Base-by-base conservation (phyloP, 169 alveolate genomes). In the Cryptosporidium tyzzeri region DNA sequence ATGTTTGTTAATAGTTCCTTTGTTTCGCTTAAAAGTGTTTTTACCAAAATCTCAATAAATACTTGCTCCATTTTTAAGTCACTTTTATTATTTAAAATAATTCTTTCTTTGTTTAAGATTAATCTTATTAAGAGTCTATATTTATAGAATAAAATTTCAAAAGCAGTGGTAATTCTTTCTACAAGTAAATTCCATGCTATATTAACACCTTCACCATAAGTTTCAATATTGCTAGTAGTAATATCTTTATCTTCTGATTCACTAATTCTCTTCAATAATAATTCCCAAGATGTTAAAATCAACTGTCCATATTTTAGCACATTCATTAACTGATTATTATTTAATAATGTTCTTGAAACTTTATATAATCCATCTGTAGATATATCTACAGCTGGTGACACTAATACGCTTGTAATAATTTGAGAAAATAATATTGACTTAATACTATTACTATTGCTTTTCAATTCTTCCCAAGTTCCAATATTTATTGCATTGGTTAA, bases 361-460 rank as follows among this genome's bases (percentile, higher is more conserved):
- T 61, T 65, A 31, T 62, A 80, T 44, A 80, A 33, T 26, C 89
- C 89, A 14, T 80, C 89, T 21, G 67, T 31, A 37, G 74, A 48
- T n/a, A 80, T 45, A n/a, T 59, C 73, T 12, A 80, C 68, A 2
- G 48, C 67, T 62, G 89, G 89, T 3, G 89, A 48, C 44, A 62
- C 65, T 31, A 80, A 80, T 8, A 80, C 62, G 62, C 89, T 62
- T 9, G 89, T 44, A 45, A 65, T 65, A n/a, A 80, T 80, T 39
- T 80, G 89, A 16, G 89, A 59, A 80, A 80, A 80, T 31, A 80
- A 18, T 26, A 80, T 65, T 3, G 89, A 33, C n/a, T 80, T 80
- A n/a, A 80, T 80, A 29, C 51, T 62, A 62, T 59, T 80, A 7
- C 48, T 26, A 44, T 80, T 80, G 37, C 31, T 80, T 26, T 44